Percentiles rank a stretch among this genome's conserved stretches.
phyloP scores from a whole-genome alignment of 495 filamentous ascomycete genomes.

The Pyronema domesticum region DNA sequence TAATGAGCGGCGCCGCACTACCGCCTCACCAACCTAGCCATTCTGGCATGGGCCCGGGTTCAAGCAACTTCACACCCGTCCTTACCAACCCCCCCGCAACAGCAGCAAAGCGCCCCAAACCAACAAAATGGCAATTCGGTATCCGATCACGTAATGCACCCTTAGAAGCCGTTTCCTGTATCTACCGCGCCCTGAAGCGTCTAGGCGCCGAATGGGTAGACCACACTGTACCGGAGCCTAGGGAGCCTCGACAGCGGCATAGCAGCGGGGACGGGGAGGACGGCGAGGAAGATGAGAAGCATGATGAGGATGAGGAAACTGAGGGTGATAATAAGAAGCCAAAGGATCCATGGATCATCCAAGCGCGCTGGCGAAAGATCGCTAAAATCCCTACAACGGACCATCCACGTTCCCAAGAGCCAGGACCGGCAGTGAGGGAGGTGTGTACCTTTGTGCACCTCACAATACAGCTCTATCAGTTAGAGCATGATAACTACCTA shows the following conservation, averaged over 20 bases:
- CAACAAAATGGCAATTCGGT: slow-evolving; percentile 90
- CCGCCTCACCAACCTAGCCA: not conserved
- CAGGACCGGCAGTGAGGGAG: slow-evolving; percentile 23
- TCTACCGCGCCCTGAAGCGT: slow-evolving; percentile 74
- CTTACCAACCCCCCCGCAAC: not conserved
- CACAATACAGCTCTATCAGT: slow-evolving; percentile 89
- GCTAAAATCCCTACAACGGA: slow-evolving; percentile 22
- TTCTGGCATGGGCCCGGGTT: not conserved
- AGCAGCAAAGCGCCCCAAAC: slow-evolving; percentile 39
- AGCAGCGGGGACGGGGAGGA: slow-evolving; percentile 16
- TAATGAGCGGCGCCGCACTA: slow-evolving; percentile 38
- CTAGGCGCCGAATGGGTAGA: slow-evolving; percentile 74
- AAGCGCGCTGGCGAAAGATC: slow-evolving; percentile 48
- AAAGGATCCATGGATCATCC: slow-evolving; percentile 89
- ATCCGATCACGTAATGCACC: slow-evolving; percentile 87
- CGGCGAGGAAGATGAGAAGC: slow-evolving; percentile 12
- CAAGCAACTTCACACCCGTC: not conserved
- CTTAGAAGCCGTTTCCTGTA: slow-evolving; percentile 78
- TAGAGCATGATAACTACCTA: slow-evolving; percentile 82
- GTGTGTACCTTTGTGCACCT: slow-evolving; percentile 64
- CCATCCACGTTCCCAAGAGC: slow-evolving; percentile 23
- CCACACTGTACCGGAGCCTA: slow-evolving; percentile 21
- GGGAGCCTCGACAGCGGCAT: not conserved
- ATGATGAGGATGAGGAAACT: slow-evolving; percentile 6
- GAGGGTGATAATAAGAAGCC: slow-evolving; percentile 28